phyloP scores from a whole-genome alignment of 805 yeast species.

The Sugiyamaella lignohabitans region DNA sequence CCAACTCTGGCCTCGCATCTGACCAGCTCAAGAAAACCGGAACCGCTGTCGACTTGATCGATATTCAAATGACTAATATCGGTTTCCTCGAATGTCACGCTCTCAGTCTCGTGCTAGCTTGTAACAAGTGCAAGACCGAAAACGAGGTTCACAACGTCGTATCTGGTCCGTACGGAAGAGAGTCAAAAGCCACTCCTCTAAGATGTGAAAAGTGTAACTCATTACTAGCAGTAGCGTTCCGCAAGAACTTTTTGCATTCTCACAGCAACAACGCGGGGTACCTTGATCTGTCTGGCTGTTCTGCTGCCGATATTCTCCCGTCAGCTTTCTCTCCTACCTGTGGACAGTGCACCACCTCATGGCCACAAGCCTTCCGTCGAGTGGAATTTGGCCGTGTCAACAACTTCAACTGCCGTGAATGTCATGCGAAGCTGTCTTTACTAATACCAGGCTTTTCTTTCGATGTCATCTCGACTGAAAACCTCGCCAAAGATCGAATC shows the following conservation, averaged over 20 bases:
- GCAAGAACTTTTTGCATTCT: slow-evolving; percentile 34
- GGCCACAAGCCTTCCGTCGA: slow-evolving; percentile 26
- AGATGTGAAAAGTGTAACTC: slow-evolving; percentile 33
- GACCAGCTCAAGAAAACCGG: slow-evolving; percentile 22
- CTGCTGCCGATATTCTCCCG: slow-evolving; percentile 33
- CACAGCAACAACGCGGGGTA: slow-evolving; percentile 30
- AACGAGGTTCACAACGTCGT: slow-evolving; percentile 31
- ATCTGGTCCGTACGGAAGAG: slow-evolving; percentile 32
- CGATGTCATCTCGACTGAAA: slow-evolving; percentile 28
- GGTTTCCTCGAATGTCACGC: slow-evolving; percentile 31
- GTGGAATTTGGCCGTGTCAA: slow-evolving; percentile 31
- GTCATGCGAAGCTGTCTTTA: slow-evolving; percentile 33
- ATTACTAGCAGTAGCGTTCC: slow-evolving; percentile 31
- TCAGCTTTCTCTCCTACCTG: slow-evolving; percentile 34
- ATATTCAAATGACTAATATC: slow-evolving; percentile 29
- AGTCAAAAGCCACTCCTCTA: slow-evolving; percentile 27
- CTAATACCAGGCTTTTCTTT: slow-evolving; percentile 31
- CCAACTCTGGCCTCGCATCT: not conserved
- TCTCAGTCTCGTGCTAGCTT: slow-evolving; percentile 32
- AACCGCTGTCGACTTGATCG: slow-evolving; percentile 31
- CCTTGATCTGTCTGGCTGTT: slow-evolving; percentile 35
- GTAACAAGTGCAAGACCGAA: slow-evolving; percentile 34
- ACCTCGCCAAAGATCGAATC: slow-evolving; percentile 18
- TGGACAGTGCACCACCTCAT: slow-evolving; percentile 28
- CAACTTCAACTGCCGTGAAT: slow-evolving; percentile 30